phyloP scores from a whole-genome alignment of 2,329 filamentous ascomycete species.

The Fusarium sterilihyphosum region DNA sequence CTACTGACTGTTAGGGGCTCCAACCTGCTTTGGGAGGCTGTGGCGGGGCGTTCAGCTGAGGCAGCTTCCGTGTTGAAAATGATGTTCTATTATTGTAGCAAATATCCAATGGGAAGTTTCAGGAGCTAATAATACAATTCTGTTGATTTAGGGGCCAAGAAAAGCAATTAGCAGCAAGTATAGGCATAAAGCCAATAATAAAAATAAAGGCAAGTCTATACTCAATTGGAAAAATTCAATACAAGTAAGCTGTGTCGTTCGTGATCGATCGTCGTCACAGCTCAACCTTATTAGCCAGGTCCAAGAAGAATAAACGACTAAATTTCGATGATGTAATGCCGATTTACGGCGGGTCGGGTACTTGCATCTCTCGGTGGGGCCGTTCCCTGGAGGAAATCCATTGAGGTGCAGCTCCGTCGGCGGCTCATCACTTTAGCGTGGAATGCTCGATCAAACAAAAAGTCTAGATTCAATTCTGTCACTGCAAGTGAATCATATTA shows the following conservation, averaged over 20 bases:
- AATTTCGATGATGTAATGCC: conserved; percentile 43
- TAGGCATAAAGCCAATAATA: background rate
- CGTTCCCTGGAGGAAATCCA: conserved; percentile 15
- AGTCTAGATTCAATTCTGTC: conserved; percentile 7
- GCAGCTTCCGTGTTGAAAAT: conserved; percentile 21
- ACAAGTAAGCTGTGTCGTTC: background rate
- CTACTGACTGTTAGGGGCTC: conserved; percentile 29
- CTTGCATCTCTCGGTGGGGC: conserved; percentile 14
- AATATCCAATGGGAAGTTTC: background rate
- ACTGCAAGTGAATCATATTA: conserved; percentile 5
- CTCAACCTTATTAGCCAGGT: background rate
- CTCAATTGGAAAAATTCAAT: conserved; percentile 5
- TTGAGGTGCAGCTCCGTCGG: conserved; percentile 17
- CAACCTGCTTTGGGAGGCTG: conserved; percentile 31
- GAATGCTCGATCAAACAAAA: conserved; percentile 3
- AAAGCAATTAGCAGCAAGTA: background rate
- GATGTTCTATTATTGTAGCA: background rate
- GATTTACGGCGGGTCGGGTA: conserved; percentile 10
- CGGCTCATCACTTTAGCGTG: conserved; percentile 24
- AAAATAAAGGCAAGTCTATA: background rate
- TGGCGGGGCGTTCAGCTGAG: conserved; percentile 33
- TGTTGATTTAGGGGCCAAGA: background rate
- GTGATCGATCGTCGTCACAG: conserved; percentile 28
- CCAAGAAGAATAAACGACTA: background rate
- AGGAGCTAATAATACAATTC: background rate